Evolutionary conservation across 2,329 filamentous ascomycete species (phyloP).

Genomic region (Paracamarosporium sp.): DNA sequence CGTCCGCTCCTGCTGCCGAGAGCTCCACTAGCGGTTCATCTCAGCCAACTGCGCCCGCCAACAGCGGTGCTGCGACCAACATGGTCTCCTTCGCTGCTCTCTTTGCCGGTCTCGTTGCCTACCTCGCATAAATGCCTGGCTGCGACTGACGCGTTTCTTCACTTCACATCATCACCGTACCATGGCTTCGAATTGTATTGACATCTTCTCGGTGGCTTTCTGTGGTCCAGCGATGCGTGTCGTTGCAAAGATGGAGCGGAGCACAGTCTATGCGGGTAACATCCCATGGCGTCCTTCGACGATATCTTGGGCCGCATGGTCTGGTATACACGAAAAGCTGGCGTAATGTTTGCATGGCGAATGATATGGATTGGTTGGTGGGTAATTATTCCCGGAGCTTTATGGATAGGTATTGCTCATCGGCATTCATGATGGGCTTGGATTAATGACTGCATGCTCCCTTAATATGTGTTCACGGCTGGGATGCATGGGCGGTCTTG

Average conservation of each 20-base stretch:
- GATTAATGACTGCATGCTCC: constrained; percentile 4
- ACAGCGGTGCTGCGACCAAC: constrained; percentile 1
- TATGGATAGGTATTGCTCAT: constrained; percentile 5
- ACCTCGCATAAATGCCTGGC: neutral
- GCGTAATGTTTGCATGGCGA: constrained; percentile 6
- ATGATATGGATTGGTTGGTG: neutral
- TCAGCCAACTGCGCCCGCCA: neutral
- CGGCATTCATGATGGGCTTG: constrained; percentile 4
- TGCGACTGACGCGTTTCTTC: constrained; percentile 1
- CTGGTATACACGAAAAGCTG: neutral
- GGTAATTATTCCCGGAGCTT: constrained; percentile 3
- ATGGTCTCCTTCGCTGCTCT: neutral
- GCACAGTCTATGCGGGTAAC: constrained; percentile 4
- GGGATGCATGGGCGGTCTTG: constrained; percentile 6
- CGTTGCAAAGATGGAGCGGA: constrained; percentile 5
- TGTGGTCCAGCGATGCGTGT: neutral
- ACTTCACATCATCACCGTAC: neutral
- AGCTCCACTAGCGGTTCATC: neutral
- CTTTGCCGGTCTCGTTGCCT: constrained; percentile 1
- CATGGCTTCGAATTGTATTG: neutral
- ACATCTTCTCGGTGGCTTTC: constrained; percentile 5
- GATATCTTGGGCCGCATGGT: neutral
- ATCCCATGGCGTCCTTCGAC: constrained; percentile 2
- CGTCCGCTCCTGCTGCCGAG: neutral
- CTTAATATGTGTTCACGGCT: constrained; percentile 4